Conservation (phyloP, 208 protist genomes). For the Tritrichomonas foetus region DNA sequence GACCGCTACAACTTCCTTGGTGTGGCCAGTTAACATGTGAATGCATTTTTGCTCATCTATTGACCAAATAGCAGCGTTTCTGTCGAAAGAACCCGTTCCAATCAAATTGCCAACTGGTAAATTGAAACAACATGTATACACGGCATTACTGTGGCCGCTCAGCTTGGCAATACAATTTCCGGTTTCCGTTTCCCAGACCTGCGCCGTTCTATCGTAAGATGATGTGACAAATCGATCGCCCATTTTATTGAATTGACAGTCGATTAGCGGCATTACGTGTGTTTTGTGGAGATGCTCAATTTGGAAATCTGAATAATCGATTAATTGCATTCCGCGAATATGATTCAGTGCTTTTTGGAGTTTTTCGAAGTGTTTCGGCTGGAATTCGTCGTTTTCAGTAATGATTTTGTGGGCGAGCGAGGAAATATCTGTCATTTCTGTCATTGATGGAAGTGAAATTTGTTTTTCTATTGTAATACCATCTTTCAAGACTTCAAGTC, state of each 20-base stretch:
- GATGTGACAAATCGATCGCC: slow-evolving; percentile 80
- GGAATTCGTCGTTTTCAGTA: background rate
- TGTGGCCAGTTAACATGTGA: background rate
- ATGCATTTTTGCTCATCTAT: background rate
- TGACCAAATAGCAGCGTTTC: slow-evolving; percentile 6
- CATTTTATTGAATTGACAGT: slow-evolving; percentile 20
- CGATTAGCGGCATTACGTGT: background rate
- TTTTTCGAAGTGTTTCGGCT: background rate
- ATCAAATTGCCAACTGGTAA: slow-evolving; percentile 76
- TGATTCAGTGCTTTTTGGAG: background rate
- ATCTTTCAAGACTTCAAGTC: background rate
- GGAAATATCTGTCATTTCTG: background rate
- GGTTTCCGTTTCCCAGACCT: slow-evolving; percentile 74
- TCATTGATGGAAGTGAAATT: background rate
- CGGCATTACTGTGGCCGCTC: slow-evolving; percentile 84
- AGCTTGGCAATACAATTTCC: slow-evolving; percentile 78
- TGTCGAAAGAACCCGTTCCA: slow-evolving; percentile 7
- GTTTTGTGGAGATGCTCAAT: background rate
- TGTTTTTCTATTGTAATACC: background rate
- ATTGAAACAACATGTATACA: slow-evolving; percentile 88
- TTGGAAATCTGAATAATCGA: background rate
- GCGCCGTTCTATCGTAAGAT: slow-evolving; percentile 84
- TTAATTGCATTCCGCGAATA: background rate
- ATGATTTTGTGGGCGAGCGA: background rate
- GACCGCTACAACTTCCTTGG: slow-evolving; percentile 78